Evolutionary conservation across 805 yeast genomes (phyloP).

Genomic region (Saccharomycopsis sp.): DNA sequence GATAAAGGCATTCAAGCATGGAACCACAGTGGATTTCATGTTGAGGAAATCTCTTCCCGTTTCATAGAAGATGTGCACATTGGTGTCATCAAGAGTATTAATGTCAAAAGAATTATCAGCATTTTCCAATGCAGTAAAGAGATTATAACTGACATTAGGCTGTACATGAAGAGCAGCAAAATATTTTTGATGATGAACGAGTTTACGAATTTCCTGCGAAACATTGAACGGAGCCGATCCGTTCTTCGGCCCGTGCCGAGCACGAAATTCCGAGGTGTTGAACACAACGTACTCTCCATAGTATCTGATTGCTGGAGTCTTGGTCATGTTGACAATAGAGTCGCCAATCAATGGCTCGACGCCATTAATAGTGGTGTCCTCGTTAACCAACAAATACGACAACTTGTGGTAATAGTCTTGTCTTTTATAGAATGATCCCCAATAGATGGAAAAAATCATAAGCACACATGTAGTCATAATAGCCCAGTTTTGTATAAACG

Average conservation of each 20-base stretch:
- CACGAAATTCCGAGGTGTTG: constrained; percentile 4
- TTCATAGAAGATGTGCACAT: constrained; percentile 41
- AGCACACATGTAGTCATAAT: constrained; percentile 8
- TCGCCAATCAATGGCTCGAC: constrained; percentile 12
- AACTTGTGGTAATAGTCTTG: constrained; percentile 18
- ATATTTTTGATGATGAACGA: constrained; percentile 45
- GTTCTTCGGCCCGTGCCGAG: neutral
- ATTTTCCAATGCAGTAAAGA: constrained; percentile 21
- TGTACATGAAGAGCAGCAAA: constrained; percentile 54
- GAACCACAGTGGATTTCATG: constrained; percentile 36
- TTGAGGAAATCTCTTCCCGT: constrained; percentile 51
- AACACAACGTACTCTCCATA: constrained; percentile 23
- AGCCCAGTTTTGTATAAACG: constrained; percentile 14
- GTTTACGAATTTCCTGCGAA: constrained; percentile 33
- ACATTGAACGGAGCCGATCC: constrained; percentile 16
- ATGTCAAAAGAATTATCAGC: constrained; percentile 5
- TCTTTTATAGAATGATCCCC: constrained; percentile 28
- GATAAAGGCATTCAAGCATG: constrained; percentile 29
- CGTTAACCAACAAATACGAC: constrained; percentile 23
- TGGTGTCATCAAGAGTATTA: constrained; percentile 6
- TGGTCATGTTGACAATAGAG: constrained; percentile 4
- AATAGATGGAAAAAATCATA: constrained; percentile 20
- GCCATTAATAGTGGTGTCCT: constrained; percentile 18
- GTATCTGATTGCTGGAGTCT: constrained; percentile 9
- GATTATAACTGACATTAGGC: constrained; percentile 36